phyloP scores from a whole-genome alignment of 305 asterid genomes.

The Rubia balearica region DNA sequence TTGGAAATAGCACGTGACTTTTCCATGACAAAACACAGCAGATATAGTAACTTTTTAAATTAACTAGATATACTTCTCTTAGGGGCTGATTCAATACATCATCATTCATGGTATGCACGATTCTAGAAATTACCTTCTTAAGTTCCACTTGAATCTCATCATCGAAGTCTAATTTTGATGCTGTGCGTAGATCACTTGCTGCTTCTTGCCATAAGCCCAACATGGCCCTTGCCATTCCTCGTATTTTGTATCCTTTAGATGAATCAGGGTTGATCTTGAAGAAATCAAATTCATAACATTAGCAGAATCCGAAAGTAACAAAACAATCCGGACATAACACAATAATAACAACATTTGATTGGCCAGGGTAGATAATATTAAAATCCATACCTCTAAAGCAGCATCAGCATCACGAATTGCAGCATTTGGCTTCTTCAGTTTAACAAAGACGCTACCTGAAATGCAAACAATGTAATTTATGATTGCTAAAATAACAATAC shows the following conservation, averaged over 20 bases:
- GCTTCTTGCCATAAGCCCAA: constrained; percentile 86
- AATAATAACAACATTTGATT: neutral
- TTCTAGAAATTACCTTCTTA: constrained; percentile 41
- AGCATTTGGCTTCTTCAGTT: constrained; percentile 79
- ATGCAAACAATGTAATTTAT: constrained; percentile 4
- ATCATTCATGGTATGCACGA: neutral
- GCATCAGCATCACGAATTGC: constrained; percentile 83
- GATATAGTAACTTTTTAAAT: neutral
- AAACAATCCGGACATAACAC: neutral
- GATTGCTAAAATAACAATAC: constrained; percentile 16
- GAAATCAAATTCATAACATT: constrained; percentile 12
- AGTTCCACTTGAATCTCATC: constrained; percentile 55
- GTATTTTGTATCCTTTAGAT: constrained; percentile 77
- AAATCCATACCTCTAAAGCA: constrained; percentile 56
- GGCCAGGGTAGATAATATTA: constrained; percentile 10
- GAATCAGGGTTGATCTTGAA: constrained; percentile 71
- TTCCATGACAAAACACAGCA: neutral
- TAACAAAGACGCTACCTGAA: constrained; percentile 55
- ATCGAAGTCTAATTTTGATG: constrained; percentile 66
- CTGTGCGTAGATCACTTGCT: constrained; percentile 60
- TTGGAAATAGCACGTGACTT: neutral
- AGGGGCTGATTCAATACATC: neutral
- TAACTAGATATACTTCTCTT: neutral
- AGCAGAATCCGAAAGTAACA: neutral
- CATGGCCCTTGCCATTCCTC: constrained; percentile 77